A percentile compares a stretch with the other conserved stretches of the same genome.
Evolutionary conservation across 768 basidiomycete species (phyloP).

Genomic region (Russula sp.): DNA sequence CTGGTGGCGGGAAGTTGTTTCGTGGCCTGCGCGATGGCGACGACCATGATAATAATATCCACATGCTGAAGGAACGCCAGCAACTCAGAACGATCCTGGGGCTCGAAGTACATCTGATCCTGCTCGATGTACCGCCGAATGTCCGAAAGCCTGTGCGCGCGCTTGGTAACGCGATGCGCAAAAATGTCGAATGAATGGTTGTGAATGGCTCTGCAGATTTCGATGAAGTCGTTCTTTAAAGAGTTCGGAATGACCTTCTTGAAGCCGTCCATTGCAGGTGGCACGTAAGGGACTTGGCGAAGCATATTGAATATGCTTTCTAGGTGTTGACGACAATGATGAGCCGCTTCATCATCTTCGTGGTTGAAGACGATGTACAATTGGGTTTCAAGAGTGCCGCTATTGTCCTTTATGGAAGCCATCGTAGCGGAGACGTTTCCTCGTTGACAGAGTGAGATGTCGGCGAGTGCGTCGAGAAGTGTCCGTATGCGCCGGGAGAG

Average conservation of each 20-base stretch:
- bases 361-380: constrained; percentile 1
- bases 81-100: background rate
- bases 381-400: background rate
- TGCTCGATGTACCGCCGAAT: background rate
- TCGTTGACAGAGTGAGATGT: background rate
- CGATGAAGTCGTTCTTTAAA: background rate
- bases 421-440: background rate
- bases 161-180: background rate
- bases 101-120: background rate
- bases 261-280: background rate
- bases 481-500: background rate
- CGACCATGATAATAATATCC: background rate
- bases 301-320: background rate
- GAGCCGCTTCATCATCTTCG: background rate
- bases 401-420: background rate
- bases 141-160: background rate
- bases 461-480: background rate
- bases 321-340: background rate
- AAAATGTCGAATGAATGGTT: background rate
- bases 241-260: background rate
- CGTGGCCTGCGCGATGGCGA: too few species aligned
- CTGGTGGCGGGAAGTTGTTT: too few species aligned
- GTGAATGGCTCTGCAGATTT: background rate
- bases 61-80: background rate
- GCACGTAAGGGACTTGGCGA: background rate